Evolutionary conservation across 345 rosid species (phyloP), one percentile per base, ranked within the genome.

Genomic region (Lumnitzera racemosa): DNA sequence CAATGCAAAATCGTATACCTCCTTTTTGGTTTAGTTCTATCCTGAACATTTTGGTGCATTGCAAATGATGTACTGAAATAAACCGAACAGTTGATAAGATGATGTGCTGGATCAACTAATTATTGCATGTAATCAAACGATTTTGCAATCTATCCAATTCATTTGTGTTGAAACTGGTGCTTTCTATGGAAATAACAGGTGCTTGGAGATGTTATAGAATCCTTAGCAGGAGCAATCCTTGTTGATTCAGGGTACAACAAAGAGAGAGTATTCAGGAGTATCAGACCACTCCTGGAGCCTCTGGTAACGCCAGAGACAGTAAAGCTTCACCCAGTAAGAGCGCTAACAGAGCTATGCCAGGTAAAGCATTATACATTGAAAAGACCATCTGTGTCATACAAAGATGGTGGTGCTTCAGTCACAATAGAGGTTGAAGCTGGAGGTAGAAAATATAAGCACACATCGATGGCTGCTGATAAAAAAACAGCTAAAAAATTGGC

Each of bases 201-300:
- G 23, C 92, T 94, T 15, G 99, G 90, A 64, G 97, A 94, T 68
- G 69, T 94, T 3, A 80, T 94, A 1, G 97, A 94, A 67, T 88
- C 99, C 3, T 57, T 94, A 46, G 96, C 90, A 0, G 99, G 99
- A 7, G 99, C 99, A 3, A 90, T 94, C 55, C 59, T 76, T 20
- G 86, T 90, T 27, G 99, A 94, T 72, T 90, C 97, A 0, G 90
- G 87, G 31, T 80, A 77, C 79, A 36, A 81, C 62, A 94, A 78
- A 63, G 81, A 79, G 43, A 55, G 15, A 4, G 96, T 86, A 36
- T 86, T 81, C 62, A 61, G 55, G 51, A 80, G 94, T 60, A 80
- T 94, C 27, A 72, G 75, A 61, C 94, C 95, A 5, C 83, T 92
- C 20, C 62, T 92, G 74, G 91, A 87, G 71, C 84, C 87, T 2